Evolutionary conservation across 1,284 basidiomycete species (phyloP), one percentile per base, ranked within the genome.

Genomic region (Rhodotorula sp.): DNA sequence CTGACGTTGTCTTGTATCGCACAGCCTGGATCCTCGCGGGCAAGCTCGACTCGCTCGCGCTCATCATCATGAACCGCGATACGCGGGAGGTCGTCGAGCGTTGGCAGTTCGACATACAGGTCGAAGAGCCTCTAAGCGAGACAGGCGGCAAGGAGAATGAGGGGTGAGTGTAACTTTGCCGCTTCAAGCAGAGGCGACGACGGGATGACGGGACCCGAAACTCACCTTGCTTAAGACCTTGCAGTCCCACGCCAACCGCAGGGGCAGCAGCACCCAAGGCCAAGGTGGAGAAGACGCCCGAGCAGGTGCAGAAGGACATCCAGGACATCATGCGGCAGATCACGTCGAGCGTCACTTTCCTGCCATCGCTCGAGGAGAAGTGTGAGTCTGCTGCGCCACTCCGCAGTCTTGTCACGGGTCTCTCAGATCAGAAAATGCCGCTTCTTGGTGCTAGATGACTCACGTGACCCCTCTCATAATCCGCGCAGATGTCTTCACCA

Each of bases 251-350:
- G 8, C 44, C 34, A 21, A 10, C 59, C 56, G n/a, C 61, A 54
- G 5, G 67, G 50, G 42, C 64, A 62, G 4, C 66, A 67, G 5
- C 72, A 54, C n/a, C 64, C 55, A 64, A 75, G 62, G 62, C 69
- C 61, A 78, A 74, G 68, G n/a, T 52, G 54, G 72, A 67, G 75
- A 83, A 86, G 80, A 86, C 85, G 34, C 94, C 98, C 79, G 87
- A 93, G 48, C 93, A 98, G 80, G 96, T 99, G 48, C 93, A 97
- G 82, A 91, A 91, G 45, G 96, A 99, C 85, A 99, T 99, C 77
- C 89, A 96, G 41, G 93, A 93, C 63, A 98, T 99, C 80, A 88
- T 99, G 81, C 97, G 98, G 84, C 97, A 99, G 82, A 99, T 99
- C 80, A 94, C 97, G 55, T 93, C 93, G 60, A 92, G 90, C 78